These are phyloP conservation scores for Pseudonitzschia multistriata DNA, from an alignment of 108 stramenopile genomes.

Conservation along the genomic window DNA sequence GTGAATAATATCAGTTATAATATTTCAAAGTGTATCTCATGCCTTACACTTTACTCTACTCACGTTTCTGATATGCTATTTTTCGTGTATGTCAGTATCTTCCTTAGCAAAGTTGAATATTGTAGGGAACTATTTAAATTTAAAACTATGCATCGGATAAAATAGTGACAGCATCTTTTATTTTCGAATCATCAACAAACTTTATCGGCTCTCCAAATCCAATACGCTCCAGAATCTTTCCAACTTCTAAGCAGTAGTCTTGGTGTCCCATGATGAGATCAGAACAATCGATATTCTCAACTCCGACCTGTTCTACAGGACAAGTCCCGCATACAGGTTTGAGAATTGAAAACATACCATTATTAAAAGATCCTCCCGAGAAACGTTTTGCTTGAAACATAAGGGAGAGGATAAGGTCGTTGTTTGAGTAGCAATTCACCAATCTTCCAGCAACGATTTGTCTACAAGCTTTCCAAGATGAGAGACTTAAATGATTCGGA, in stretches of 20 bases:
- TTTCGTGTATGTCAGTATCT: too few species aligned
- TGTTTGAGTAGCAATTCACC: conserved; percentile 91
- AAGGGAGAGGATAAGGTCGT: conserved; percentile 89
- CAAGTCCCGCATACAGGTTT: conserved; percentile 81
- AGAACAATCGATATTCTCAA: conserved; percentile 79
- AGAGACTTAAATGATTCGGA: conserved; percentile 73
- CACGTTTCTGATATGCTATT: too few species aligned
- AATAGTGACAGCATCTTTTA: not conserved
- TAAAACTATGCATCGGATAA: not conserved
- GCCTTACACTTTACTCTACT: too few species aligned
- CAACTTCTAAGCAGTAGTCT: conserved; percentile 64
- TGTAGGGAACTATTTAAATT: not conserved
- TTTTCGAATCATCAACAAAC: not conserved
- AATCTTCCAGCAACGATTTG: conserved; percentile 87
- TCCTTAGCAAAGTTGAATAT: not conserved
- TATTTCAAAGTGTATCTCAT: too few species aligned
- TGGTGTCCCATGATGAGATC: conserved; percentile 68
- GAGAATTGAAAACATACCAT: conserved; percentile 31
- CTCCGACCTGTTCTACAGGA: conserved; percentile 61
- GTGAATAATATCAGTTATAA: too few species aligned
- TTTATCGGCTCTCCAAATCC: conserved; percentile 65
- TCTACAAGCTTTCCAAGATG: conserved; percentile 84
- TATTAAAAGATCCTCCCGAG: conserved; percentile 39
- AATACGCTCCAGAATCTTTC: conserved; percentile 65
- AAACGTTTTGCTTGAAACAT: conserved; percentile 90